These are phyloP conservation scores for Orobanche coerulescens DNA, from an alignment of 257 asterid species.

Conservation along the genomic window DNA sequence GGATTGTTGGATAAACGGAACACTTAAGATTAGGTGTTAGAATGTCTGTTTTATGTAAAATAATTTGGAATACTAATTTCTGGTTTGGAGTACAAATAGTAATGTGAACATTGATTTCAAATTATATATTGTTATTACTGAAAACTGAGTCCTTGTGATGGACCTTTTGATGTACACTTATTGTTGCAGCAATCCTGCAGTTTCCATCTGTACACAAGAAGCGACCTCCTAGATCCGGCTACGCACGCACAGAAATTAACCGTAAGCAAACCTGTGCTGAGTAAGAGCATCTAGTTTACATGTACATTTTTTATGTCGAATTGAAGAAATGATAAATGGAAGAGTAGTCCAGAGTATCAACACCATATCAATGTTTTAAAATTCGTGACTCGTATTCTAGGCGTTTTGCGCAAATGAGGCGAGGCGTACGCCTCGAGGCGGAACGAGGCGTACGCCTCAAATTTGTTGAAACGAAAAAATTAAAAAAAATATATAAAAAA, in stretches of 20 bases:
- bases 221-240: conserved; percentile 71
- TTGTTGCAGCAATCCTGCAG: conserved; percentile 92
- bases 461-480: no score
- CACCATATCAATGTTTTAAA: background rate
- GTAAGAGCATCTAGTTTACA: conserved; percentile 14
- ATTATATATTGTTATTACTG: conserved; percentile 4
- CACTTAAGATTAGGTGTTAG: background rate
- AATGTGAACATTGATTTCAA: conserved; percentile 13
- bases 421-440: no score
- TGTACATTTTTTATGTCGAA: conserved; percentile 4
- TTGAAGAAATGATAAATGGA: conserved; percentile 8
- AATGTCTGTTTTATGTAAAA: conserved; percentile 7
- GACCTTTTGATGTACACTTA: conserved; percentile 30
- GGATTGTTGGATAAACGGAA: background rate
- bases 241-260: conserved; percentile 70
- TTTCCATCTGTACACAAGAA: conserved; percentile 78
- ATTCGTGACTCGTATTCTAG: no score
- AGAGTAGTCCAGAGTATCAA: conserved; percentile 1
- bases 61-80: conserved; percentile 5
- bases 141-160: conserved; percentile 24
- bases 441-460: no score
- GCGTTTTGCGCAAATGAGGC: no score
- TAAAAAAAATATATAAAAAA: no score
- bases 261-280: conserved; percentile 41
- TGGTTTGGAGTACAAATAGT: conserved; percentile 5